A percentile compares a stretch with the other conserved stretches of the same genome.
Conservation (phyloP, 2,329 filamentous ascomycete genomes). For the Davidsoniella neocaledoniae region DNA sequence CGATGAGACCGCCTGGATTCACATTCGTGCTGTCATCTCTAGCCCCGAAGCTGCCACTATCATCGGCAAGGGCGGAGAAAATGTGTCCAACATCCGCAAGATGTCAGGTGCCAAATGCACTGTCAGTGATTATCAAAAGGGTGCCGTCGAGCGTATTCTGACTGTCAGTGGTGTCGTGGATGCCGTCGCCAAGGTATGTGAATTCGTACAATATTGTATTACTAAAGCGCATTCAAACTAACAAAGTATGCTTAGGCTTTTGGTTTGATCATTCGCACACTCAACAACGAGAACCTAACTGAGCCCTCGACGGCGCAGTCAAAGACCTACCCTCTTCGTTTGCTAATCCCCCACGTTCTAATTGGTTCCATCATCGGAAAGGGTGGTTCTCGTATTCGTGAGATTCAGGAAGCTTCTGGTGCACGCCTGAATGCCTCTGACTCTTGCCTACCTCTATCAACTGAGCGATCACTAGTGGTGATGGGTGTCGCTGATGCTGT, state of each 20-base stretch:
- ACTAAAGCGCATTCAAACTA: background rate
- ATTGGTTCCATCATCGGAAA: conserved; percentile 99
- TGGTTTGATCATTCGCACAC: conserved; percentile 89
- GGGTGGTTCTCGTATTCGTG: conserved; percentile 83
- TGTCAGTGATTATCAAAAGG: conserved; percentile 94
- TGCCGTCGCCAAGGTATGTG: conserved; percentile 75
- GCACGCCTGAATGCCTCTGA: conserved; percentile 94
- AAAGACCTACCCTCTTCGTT: conserved; percentile 90
- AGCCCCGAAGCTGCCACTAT: conserved; percentile 95
- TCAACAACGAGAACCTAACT: conserved; percentile 90
- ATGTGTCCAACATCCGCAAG: conserved; percentile 90
- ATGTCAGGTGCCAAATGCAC: conserved; percentile 96
- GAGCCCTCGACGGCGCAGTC: conserved; percentile 80
- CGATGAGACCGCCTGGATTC: conserved; percentile 92
- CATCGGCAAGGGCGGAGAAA: conserved; percentile 97
- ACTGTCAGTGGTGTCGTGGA: conserved; percentile 95
- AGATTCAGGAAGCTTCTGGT: conserved; percentile 95
- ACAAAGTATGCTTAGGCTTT: conserved; percentile 49
- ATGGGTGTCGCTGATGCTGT: conserved; percentile 96
- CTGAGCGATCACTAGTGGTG: conserved; percentile 92
- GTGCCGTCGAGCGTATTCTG: conserved; percentile 90
- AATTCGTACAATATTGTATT: background rate
- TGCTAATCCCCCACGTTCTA: conserved; percentile 89
- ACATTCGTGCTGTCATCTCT: conserved; percentile 91
- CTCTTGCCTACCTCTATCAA: conserved; percentile 82